Evolutionary conservation across 441 rosid species (phyloP).

Genomic region (Erysimum cheiri): DNA sequence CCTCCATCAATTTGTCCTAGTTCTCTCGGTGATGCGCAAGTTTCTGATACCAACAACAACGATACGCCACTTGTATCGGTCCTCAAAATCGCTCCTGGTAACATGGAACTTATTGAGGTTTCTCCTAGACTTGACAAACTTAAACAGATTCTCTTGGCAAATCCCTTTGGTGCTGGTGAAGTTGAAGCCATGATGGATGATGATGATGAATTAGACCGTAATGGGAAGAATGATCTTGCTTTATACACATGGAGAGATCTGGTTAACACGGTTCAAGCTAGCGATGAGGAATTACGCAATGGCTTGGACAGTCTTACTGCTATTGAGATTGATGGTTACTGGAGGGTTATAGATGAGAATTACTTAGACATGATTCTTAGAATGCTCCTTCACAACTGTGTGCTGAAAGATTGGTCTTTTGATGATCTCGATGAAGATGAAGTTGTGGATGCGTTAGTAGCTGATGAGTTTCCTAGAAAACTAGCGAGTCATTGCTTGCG

Average conservation of each 20-base stretch:
- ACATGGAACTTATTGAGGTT: slow-evolving; percentile 79
- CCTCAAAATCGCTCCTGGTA: slow-evolving; percentile 72
- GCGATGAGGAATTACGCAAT: slow-evolving; percentile 68
- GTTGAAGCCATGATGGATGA: slow-evolving; percentile 48
- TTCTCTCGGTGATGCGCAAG: slow-evolving; percentile 36
- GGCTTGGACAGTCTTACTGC: slow-evolving; percentile 74
- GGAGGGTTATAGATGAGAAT: slow-evolving; percentile 80
- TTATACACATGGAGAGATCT: slow-evolving; percentile 76
- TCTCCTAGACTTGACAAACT: slow-evolving; percentile 91
- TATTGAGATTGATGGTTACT: slow-evolving; percentile 79
- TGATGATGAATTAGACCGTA: slow-evolving; percentile 31
- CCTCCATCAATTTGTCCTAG: slow-evolving; percentile 58
- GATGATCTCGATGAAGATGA: slow-evolving; percentile 64
- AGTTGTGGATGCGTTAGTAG: slow-evolving; percentile 58
- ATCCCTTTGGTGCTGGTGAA: slow-evolving; percentile 57
- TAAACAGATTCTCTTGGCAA: slow-evolving; percentile 62
- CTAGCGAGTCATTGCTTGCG: slow-evolving; percentile 68
- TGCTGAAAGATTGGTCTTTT: slow-evolving; percentile 75
- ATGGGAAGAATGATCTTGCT: slow-evolving; percentile 35
- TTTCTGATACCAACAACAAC: slow-evolving; percentile 31
- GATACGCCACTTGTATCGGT: slow-evolving; percentile 49
- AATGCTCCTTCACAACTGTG: slow-evolving; percentile 69
- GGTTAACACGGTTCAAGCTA: slow-evolving; percentile 74
- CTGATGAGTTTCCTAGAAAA: slow-evolving; percentile 68
- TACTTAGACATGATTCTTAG: slow-evolving; percentile 68